A percentile compares a stretch with the other conserved stretches of the same genome.
phyloP scores from a whole-genome alignment of 345 rosid genomes.

The Murraya koenigii region DNA sequence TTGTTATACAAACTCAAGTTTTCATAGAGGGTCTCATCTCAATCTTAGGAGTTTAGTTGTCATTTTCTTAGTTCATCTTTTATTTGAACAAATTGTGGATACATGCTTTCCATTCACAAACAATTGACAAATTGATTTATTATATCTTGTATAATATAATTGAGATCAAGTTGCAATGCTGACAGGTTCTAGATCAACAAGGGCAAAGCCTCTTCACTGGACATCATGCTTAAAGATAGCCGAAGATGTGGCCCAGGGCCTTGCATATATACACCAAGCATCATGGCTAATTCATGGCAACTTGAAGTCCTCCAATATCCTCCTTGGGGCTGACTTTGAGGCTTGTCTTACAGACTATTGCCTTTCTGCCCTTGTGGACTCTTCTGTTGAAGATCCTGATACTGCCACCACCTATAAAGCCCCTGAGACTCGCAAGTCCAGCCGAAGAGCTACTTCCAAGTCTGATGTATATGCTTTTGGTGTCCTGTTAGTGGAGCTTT shows the following conservation, averaged over 20 bases:
- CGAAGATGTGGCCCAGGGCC: constrained; percentile 93
- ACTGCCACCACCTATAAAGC: constrained; percentile 62
- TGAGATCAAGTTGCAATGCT: constrained; percentile 7
- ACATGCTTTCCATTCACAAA: background rate
- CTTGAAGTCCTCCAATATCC: constrained; percentile 79
- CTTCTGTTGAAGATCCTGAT: constrained; percentile 63
- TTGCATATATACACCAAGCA: constrained; percentile 83
- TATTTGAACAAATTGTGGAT: background rate
- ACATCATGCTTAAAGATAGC: constrained; percentile 96
- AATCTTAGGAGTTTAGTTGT: background rate
- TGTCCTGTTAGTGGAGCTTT: constrained; percentile 72
- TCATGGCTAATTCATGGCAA: constrained; percentile 83
- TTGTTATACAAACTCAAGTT: background rate
- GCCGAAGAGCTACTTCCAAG: constrained; percentile 52
- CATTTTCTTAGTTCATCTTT: background rate
- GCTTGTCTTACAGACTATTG: constrained; percentile 89
- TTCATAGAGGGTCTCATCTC: background rate
- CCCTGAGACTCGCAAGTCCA: constrained; percentile 76
- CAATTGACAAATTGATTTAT: background rate
- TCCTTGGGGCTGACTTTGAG: constrained; percentile 89
- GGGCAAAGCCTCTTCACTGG: constrained; percentile 94
- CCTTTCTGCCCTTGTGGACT: constrained; percentile 62
- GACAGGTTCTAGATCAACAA: constrained; percentile 78
- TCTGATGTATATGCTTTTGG: constrained; percentile 89
- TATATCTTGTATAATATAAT: background rate